These are phyloP conservation scores for Aspergillus niger DNA, from an alignment of 2,329 filamentous ascomycete genomes.

Conservation along the genomic window DNA sequence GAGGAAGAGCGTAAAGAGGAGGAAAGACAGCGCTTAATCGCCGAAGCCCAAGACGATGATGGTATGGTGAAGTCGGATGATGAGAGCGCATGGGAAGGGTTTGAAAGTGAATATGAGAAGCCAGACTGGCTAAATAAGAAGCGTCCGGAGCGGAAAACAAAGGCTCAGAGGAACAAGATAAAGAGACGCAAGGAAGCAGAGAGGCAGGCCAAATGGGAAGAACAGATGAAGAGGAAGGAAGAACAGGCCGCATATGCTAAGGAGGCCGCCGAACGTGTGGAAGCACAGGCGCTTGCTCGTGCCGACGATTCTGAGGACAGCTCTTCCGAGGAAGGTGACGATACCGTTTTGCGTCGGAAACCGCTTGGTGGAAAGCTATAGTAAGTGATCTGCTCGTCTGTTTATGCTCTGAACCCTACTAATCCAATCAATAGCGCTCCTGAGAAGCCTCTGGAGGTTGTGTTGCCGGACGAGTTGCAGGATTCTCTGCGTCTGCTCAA, in stretches of 20 bases:
- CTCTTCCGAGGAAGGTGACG: conserved; percentile 57
- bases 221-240: conserved; percentile 70
- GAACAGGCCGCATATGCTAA: conserved; percentile 72
- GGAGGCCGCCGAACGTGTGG: conserved; percentile 59
- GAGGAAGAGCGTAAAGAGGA: conserved; percentile 67
- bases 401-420: conserved; percentile 16
- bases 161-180: conserved; percentile 80
- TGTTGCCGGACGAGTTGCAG: conserved; percentile 80
- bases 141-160: conserved; percentile 80
- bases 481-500: conserved; percentile 79
- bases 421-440: conserved; percentile 49
- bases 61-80: conserved; percentile 77
- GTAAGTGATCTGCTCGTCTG: conserved; percentile 38
- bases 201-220: conserved; percentile 71
- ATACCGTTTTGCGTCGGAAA: conserved; percentile 67
- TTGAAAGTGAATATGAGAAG: conserved; percentile 78
- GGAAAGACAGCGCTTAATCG: conserved; percentile 67
- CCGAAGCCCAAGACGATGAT: conserved; percentile 74
- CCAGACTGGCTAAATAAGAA: conserved; percentile 68
- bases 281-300: conserved; percentile 54
- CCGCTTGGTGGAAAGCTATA: conserved; percentile 67
- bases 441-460: conserved; percentile 76
- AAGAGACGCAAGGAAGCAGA: conserved; percentile 89
- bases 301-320: conserved; percentile 38
- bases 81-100: conserved; percentile 88